Conservation (phyloP, 768 basidiomycete species). For the Mycena indigotica region DNA sequence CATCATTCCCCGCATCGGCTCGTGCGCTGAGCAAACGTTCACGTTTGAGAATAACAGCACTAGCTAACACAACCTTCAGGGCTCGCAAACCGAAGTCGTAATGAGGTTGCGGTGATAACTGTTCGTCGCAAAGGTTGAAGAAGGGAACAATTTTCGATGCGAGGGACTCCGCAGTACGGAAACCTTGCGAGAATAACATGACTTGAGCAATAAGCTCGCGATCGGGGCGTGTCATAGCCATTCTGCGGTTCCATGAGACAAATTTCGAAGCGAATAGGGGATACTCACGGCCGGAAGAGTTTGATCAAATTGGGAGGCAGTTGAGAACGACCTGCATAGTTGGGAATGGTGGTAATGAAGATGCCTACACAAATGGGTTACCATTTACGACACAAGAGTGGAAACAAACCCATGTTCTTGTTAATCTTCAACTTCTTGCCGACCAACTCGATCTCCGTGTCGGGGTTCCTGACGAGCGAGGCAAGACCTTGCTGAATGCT, state of each 20-base stretch:
- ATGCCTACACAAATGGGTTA: conserved; percentile 58
- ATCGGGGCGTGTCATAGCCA: conserved; percentile 99
- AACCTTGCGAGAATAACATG: conserved; percentile 99
- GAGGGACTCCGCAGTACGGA: conserved; percentile 95
- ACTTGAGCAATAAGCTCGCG: conserved; percentile 99
- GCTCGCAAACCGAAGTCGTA: conserved; percentile 99
- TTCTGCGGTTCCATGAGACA: conserved; percentile 50
- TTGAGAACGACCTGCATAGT: conserved; percentile 95
- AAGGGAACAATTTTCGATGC: conserved; percentile 99
- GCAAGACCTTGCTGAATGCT: conserved; percentile 95
- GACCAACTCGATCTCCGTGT: conserved; percentile 91
- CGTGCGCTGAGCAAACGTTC: conserved; percentile 67
- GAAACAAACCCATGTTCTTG: conserved; percentile 76
- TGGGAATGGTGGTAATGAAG: conserved; percentile 99
- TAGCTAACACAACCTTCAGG: conserved; percentile 92
- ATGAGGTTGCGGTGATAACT: conserved; percentile 95
- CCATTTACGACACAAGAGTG: not conserved
- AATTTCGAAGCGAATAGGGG: not conserved
- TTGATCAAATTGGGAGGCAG: conserved; percentile 88
- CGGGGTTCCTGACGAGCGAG: conserved; percentile 78
- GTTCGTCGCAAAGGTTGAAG: conserved; percentile 98
- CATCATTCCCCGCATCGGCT: conserved; percentile 41
- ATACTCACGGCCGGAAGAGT: conserved; percentile 84
- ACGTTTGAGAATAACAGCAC: conserved; percentile 96
- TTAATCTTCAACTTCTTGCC: conserved; percentile 93